Percentiles rank a stretch among this genome's conserved stretches.
phyloP scores from a whole-genome alignment of 1,284 basidiomycete species.

The Spongiforma sp. region DNA sequence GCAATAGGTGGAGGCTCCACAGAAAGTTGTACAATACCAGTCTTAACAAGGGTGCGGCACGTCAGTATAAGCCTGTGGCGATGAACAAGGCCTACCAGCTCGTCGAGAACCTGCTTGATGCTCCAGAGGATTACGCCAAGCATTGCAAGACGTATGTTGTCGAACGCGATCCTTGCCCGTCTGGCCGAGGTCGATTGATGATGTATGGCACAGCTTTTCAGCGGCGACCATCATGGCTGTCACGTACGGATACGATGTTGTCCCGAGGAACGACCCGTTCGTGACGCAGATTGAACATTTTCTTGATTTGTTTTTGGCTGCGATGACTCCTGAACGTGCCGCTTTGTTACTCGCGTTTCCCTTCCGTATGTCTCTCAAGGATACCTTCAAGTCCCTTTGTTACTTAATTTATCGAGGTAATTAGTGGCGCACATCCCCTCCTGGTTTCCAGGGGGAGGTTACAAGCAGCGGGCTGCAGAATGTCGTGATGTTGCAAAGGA shows the following conservation, averaged over 20 bases:
- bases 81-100: slow-evolving; percentile 30
- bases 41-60: slow-evolving; percentile 20
- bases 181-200: background rate
- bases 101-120: slow-evolving; percentile 25
- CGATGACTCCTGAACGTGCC: slow-evolving; percentile 30
- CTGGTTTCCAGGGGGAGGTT: slow-evolving; percentile 43
- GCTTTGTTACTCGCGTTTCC: slow-evolving; percentile 29
- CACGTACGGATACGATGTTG: slow-evolving; percentile 34
- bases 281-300: slow-evolving; percentile 27
- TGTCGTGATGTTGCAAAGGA: slow-evolving; percentile 32
- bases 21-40: slow-evolving; percentile 28
- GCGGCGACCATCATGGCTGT: slow-evolving; percentile 30
- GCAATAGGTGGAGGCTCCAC: slow-evolving; percentile 30
- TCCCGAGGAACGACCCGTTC: slow-evolving; percentile 27
- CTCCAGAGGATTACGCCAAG: slow-evolving; percentile 18
- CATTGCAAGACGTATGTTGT: slow-evolving; percentile 30
- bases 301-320: slow-evolving; percentile 13
- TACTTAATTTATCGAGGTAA: slow-evolving; percentile 21
- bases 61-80: slow-evolving; percentile 19
- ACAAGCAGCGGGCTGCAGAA: slow-evolving; percentile 32
- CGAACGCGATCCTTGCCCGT: background rate
- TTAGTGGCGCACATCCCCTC: slow-evolving; percentile 38
- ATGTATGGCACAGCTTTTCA: slow-evolving; percentile 23
- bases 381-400: slow-evolving; percentile 16
- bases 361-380: slow-evolving; percentile 25